These are phyloP conservation scores for Globisporangium middletonii DNA, from an alignment of 352 stramenopile species.

Conservation along the genomic window DNA sequence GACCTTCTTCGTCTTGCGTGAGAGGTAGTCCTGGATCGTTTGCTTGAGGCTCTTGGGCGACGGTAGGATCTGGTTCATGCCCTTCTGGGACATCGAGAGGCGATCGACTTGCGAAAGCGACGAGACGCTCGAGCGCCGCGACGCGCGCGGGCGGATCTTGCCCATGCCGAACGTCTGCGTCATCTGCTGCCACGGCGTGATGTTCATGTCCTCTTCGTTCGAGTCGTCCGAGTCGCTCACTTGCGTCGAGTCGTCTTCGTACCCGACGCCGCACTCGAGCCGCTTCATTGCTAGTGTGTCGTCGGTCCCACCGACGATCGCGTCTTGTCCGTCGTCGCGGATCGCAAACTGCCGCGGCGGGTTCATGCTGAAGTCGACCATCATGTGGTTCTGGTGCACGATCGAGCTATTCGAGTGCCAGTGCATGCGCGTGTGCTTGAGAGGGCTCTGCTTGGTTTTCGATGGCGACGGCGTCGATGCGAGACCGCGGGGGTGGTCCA, in stretches of 20 bases:
- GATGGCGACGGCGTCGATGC: neutral
- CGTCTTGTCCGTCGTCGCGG: conserved; percentile 13
- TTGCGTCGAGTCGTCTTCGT: conserved; percentile 78
- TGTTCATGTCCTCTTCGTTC: conserved; percentile 68
- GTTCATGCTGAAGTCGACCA: conserved; percentile 45
- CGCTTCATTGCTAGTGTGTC: conserved; percentile 51
- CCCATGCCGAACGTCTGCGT: conserved; percentile 77
- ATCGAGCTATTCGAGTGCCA: conserved; percentile 15
- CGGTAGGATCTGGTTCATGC: conserved; percentile 40
- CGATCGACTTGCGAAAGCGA: conserved; percentile 59
- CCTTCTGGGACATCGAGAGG: conserved; percentile 43
- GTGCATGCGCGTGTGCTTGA: conserved; percentile 3
- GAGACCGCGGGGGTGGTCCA: neutral
- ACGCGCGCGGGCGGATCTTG: conserved; percentile 29
- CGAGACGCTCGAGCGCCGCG: conserved; percentile 56
- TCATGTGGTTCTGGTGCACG: conserved; percentile 16
- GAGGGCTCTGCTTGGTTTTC: conserved; percentile 1
- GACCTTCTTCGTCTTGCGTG: conserved; percentile 66
- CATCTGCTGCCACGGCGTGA: conserved; percentile 84
- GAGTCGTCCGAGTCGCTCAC: conserved; percentile 78
- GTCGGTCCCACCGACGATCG: conserved; percentile 14
- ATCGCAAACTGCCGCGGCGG: conserved; percentile 31
- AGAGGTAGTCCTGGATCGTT: conserved; percentile 51
- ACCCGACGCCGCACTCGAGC: conserved; percentile 66
- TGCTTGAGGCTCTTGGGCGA: conserved; percentile 56